These are phyloP conservation scores for Berkeleyomyces basicola DNA, from an alignment of 2,329 filamentous ascomycete species.

Conservation along the genomic window DNA sequence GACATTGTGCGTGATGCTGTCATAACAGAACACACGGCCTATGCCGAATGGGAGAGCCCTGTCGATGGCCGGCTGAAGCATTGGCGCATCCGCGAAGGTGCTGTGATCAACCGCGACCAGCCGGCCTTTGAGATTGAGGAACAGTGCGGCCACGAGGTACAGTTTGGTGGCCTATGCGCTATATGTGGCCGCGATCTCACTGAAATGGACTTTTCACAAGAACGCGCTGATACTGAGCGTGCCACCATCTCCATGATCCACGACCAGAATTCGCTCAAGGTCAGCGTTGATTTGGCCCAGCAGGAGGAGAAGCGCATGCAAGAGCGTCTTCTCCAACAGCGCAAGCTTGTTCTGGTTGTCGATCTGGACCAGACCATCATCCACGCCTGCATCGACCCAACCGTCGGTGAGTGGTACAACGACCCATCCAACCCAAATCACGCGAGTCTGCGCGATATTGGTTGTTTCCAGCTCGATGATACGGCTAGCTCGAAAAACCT, in stretches of 20 bases:
- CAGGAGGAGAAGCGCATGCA: slow-evolving; percentile 77
- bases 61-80: slow-evolving; percentile 61
- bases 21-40: slow-evolving; percentile 51
- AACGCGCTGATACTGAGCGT: slow-evolving; percentile 61
- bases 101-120: slow-evolving; percentile 42
- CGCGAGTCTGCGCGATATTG: slow-evolving; percentile 74
- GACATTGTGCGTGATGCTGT: slow-evolving; percentile 43
- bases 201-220: slow-evolving; percentile 68
- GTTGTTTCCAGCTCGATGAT: slow-evolving; percentile 74
- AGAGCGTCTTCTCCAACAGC: slow-evolving; percentile 58
- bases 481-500: slow-evolving; percentile 53
- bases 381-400: slow-evolving; percentile 92
- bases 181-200: slow-evolving; percentile 96
- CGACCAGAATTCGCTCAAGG: slow-evolving; percentile 71
- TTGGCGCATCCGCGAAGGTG: slow-evolving; percentile 59
- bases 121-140: slow-evolving; percentile 66
- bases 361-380: slow-evolving; percentile 98
- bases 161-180: slow-evolving; percentile 80
- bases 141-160: slow-evolving; percentile 76
- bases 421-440: slow-evolving; percentile 83
- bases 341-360: slow-evolving; percentile 84
- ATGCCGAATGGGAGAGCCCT: slow-evolving; percentile 65
- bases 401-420: slow-evolving; percentile 85
- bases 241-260: slow-evolving; percentile 92
- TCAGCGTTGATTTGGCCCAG: slow-evolving; percentile 67